A percentile compares a stretch with the other conserved stretches of the same genome.
phyloP scores from a whole-genome alignment of 768 basidiomycete genomes.

The Leccinellum luteum region DNA sequence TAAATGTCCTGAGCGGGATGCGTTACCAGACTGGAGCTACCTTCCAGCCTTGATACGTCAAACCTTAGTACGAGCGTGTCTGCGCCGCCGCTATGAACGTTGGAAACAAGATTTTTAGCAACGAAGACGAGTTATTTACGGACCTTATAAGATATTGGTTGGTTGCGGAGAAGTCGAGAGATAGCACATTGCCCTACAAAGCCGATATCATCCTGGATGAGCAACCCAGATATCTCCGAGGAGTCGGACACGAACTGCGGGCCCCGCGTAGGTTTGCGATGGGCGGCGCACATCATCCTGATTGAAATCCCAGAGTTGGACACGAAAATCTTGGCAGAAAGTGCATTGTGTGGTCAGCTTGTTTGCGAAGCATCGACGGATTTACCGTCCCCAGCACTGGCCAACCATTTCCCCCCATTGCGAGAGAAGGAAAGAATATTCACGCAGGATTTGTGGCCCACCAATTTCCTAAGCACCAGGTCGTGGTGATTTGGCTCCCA shows the following conservation, averaged over 20 bases:
- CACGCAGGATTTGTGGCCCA: constrained; percentile 59
- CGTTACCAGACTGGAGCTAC: constrained; percentile 7
- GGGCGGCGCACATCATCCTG: constrained; percentile 51
- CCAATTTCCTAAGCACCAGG: constrained; percentile 31
- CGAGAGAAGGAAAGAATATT: constrained; percentile 63
- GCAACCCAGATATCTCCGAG: constrained; percentile 25
- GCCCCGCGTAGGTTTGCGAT: constrained; percentile 44
- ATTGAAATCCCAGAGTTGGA: constrained; percentile 67
- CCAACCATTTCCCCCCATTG: constrained; percentile 58
- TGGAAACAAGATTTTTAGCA: constrained; percentile 4
- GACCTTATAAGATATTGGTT: constrained; percentile 66
- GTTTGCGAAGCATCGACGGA: constrained; percentile 17
- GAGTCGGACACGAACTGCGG: constrained; percentile 29
- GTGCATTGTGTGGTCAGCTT: constrained; percentile 11
- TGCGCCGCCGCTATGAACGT: constrained; percentile 49
- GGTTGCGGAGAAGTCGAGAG: constrained; percentile 65
- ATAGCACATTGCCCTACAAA: constrained; percentile 65
- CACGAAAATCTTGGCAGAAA: constrained; percentile 43
- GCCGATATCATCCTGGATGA: constrained; percentile 17
- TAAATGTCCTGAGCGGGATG: constrained; percentile 26
- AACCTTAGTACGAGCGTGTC: constrained; percentile 52
- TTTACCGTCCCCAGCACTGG: constrained; percentile 68
- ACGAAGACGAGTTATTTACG: constrained; percentile 30
- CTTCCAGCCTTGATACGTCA: constrained; percentile 42
- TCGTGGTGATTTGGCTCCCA: constrained; percentile 1